These are phyloP conservation scores for Blepharisma stoltei DNA, from an alignment of 73 alveolate species.

Conservation along the genomic window DNA sequence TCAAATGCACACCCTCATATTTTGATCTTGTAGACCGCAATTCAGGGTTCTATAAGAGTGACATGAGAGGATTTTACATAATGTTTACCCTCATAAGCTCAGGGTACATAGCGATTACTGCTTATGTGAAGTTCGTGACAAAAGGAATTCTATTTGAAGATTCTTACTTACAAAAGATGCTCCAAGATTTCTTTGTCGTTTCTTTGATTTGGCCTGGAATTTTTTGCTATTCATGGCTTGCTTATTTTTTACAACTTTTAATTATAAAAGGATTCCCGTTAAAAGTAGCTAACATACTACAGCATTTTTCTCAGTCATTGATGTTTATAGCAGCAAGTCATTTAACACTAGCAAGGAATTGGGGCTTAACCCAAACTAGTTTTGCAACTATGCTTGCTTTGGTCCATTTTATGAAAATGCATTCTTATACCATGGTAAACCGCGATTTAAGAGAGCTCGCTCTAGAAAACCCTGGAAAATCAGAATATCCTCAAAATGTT, in stretches of 20 bases:
- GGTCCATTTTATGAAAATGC: constrained; percentile 27
- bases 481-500: constrained; percentile 3
- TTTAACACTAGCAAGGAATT: neutral
- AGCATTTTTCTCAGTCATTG: neutral
- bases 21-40: neutral
- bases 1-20: neutral
- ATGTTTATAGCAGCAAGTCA: neutral
- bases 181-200: neutral
- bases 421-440: constrained; percentile 12
- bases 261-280: constrained; percentile 1
- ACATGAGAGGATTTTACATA: constrained; percentile 18
- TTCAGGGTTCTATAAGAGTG: neutral
- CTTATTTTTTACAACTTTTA: constrained; percentile 6
- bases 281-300: neutral
- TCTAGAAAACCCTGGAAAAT: neutral
- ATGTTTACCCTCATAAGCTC: neutral
- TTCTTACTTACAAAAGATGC: neutral
- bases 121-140: neutral
- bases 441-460: neutral
- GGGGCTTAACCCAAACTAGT: constrained; percentile 6
- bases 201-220: constrained; percentile 1
- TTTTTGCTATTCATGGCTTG: neutral
- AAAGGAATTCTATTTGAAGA: neutral
- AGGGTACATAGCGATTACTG: neutral
- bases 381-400: neutral